These are phyloP conservation scores for Thalassiosira livingstoniorum DNA, from an alignment of 352 stramenopile species.

Conservation along the genomic window DNA sequence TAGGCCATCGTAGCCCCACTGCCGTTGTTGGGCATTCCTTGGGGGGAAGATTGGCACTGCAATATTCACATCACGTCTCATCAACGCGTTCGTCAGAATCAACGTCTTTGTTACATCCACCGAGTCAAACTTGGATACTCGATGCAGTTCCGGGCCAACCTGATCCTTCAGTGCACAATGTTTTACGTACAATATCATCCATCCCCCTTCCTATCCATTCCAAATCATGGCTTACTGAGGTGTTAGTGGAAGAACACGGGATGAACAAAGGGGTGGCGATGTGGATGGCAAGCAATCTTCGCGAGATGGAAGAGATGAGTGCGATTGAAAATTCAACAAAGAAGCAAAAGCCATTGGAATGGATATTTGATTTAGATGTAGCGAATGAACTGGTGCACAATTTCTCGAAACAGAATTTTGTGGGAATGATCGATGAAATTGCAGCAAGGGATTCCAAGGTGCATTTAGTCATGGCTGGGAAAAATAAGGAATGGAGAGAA, in stretches of 20 bases:
- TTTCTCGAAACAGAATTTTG: slow-evolving; percentile 75
- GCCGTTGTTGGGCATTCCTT: slow-evolving; percentile 79
- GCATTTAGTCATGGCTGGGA: slow-evolving; percentile 76
- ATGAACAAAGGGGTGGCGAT: slow-evolving; percentile 68
- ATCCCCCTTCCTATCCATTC: slow-evolving; percentile 39
- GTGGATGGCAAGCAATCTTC: slow-evolving; percentile 80
- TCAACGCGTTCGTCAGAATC: background rate
- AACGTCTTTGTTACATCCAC: slow-evolving; percentile 10
- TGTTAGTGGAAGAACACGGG: slow-evolving; percentile 54
- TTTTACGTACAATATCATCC: slow-evolving; percentile 63
- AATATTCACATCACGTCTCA: slow-evolving; percentile 60
- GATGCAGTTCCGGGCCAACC: slow-evolving; percentile 76
- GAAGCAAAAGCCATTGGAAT: slow-evolving; percentile 43
- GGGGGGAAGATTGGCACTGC: slow-evolving; percentile 78
- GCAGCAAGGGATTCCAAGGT: slow-evolving; percentile 37
- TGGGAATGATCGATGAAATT: slow-evolving; percentile 56
- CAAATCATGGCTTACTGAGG: slow-evolving; percentile 36
- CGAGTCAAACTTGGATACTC: slow-evolving; percentile 71
- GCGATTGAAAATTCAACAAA: background rate
- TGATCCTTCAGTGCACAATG: slow-evolving; percentile 70
- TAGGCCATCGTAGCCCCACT: slow-evolving; percentile 16
- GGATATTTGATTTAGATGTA: slow-evolving; percentile 81
- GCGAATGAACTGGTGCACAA: slow-evolving; percentile 68
- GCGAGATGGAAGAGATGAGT: slow-evolving; percentile 12
- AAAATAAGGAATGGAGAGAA: slow-evolving; percentile 76